Conservation (phyloP, 495 filamentous ascomycete species). For the Lasiosphaeriaceae sp. region DNA sequence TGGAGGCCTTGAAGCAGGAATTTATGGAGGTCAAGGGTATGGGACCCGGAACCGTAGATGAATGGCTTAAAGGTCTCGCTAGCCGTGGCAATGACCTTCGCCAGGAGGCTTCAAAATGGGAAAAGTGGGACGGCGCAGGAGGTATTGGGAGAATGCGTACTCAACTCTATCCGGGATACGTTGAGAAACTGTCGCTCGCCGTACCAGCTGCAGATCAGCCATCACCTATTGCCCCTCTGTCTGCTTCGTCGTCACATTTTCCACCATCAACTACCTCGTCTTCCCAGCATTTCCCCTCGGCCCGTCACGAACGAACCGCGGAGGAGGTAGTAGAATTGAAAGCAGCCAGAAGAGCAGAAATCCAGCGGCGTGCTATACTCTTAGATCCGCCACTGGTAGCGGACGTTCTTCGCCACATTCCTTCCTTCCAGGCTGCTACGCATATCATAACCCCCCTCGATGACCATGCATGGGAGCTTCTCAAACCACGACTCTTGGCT, state of each 20-base stretch:
- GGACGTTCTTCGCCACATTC: slow-evolving; percentile 58
- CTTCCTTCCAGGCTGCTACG: slow-evolving; percentile 65
- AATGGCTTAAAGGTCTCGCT: slow-evolving; percentile 72
- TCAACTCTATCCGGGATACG: slow-evolving; percentile 24
- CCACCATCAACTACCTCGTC: neutral
- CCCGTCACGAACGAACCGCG: slow-evolving; percentile 36
- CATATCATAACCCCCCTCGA: slow-evolving; percentile 61
- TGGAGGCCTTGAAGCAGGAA: slow-evolving; percentile 50
- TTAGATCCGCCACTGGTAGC: slow-evolving; percentile 59
- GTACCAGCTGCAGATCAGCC: neutral
- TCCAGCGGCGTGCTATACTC: slow-evolving; percentile 59
- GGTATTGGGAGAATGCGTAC: slow-evolving; percentile 38
- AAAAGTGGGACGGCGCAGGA: slow-evolving; percentile 60
- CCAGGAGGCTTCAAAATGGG: slow-evolving; percentile 61
- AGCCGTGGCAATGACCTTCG: slow-evolving; percentile 52
- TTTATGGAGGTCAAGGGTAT: slow-evolving; percentile 55
- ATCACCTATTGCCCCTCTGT: neutral
- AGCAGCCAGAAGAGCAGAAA: slow-evolving; percentile 57
- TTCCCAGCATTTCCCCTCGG: slow-evolving; percentile 1
- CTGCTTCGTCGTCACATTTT: slow-evolving; percentile 2
- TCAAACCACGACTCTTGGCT: slow-evolving; percentile 61
- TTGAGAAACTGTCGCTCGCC: neutral
- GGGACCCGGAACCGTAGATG: slow-evolving; percentile 58
- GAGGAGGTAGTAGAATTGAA: slow-evolving; percentile 52
- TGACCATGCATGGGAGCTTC: slow-evolving; percentile 59